Conservation (phyloP, 495 filamentous ascomycete genomes). For the Schizothecium vesticola region DNA sequence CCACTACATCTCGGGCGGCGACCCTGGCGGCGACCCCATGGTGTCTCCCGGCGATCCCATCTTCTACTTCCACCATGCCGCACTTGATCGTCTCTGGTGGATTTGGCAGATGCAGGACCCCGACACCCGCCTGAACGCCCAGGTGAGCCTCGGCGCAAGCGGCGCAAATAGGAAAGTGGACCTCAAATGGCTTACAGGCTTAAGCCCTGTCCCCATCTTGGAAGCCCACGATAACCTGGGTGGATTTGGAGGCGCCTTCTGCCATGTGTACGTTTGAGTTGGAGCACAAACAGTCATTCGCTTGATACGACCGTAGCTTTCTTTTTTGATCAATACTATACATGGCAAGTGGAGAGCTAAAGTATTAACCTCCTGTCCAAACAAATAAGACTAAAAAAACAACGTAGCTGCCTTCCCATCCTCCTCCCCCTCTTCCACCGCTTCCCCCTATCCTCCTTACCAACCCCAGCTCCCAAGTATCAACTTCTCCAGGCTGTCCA, state of each 20-base stretch:
- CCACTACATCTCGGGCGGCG: slow-evolving; percentile 56
- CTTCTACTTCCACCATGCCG: slow-evolving; percentile 59
- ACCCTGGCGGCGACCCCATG: slow-evolving; percentile 55
- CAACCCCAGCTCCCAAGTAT: too few species aligned
- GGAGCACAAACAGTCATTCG: too few species aligned
- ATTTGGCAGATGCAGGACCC: slow-evolving; percentile 51
- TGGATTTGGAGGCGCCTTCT: slow-evolving; percentile 30
- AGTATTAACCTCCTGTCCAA: too few species aligned
- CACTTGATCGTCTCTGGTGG: slow-evolving; percentile 59
- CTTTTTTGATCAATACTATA: too few species aligned
- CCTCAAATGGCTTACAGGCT: slow-evolving; percentile 29
- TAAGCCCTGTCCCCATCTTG: slow-evolving; percentile 23
- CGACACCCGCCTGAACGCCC: slow-evolving; percentile 16
- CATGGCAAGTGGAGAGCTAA: too few species aligned
- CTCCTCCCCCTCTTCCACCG: too few species aligned
- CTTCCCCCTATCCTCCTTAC: too few species aligned
- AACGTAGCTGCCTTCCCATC: too few species aligned
- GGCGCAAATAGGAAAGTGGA: slow-evolving; percentile 20
- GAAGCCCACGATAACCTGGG: slow-evolving; percentile 35
- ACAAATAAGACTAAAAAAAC: too few species aligned
- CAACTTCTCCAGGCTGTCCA: too few species aligned
- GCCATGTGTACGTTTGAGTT: slow-evolving; percentile 34
- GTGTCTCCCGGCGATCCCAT: slow-evolving; percentile 55
- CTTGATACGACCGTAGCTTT: too few species aligned
- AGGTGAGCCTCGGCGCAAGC: slow-evolving; percentile 14